These are phyloP conservation scores for Fusarium acutatum DNA, from an alignment of 2,329 filamentous ascomycete species.

Conservation along the genomic window DNA sequence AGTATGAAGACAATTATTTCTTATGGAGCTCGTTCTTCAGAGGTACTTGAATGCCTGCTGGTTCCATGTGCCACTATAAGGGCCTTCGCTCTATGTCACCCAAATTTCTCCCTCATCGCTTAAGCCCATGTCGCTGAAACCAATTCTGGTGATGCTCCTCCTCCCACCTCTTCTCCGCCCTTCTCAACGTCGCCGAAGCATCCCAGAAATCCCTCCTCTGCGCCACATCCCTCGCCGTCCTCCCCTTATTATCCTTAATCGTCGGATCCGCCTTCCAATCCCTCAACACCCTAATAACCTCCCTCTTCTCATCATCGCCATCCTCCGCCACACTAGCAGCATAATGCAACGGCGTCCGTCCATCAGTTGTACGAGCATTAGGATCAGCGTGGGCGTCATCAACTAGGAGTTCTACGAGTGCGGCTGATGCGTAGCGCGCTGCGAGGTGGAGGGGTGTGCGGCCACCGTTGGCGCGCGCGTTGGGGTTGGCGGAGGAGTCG, in stretches of 20 bases:
- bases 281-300: conserved; percentile 42
- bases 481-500: conserved; percentile 40
- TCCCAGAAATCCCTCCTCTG: conserved; percentile 47
- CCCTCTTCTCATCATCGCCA: conserved; percentile 44
- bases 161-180: conserved; percentile 47
- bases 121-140: conserved; percentile 42
- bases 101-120: too few relatives aligned
- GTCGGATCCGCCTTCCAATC: conserved; percentile 45
- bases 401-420: conserved; percentile 45
- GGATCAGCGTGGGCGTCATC: conserved; percentile 43
- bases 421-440: conserved; percentile 41
- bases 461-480: conserved; percentile 42
- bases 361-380: conserved; percentile 42
- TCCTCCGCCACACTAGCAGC: conserved; percentile 44
- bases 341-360: conserved; percentile 46
- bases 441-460: conserved; percentile 46
- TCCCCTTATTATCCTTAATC: conserved; percentile 37
- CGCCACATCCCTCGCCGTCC: conserved; percentile 44
- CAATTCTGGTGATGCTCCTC: conserved; percentile 43
- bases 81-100: too few relatives aligned
- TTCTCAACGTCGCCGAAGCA: conserved; percentile 44
- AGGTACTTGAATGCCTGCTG: too few relatives aligned
- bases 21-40: too few relatives aligned
- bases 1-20: too few relatives aligned
- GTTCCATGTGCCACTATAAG: too few relatives aligned